Evolutionary conservation across 148 eudicot species (phyloP).

Genomic region (Amaranthus cruentus): DNA sequence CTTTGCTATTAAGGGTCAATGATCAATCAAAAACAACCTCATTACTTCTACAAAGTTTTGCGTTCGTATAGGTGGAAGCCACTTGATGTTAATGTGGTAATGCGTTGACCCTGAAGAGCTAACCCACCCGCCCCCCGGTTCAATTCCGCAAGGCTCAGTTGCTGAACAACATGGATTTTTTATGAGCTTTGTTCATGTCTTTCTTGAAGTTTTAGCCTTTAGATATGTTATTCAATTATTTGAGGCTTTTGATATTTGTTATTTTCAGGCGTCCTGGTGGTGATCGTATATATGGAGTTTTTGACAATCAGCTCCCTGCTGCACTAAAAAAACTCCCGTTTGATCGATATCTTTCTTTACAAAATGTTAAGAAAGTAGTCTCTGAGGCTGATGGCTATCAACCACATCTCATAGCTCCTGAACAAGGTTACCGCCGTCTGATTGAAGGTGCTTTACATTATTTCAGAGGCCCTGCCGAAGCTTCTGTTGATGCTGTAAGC

Average conservation of each 20-base stretch:
- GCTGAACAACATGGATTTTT: background rate
- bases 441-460: slow-evolving; percentile 66
- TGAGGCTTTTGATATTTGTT: slow-evolving; percentile 5
- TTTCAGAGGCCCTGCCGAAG: slow-evolving; percentile 79
- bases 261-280: slow-evolving; percentile 74
- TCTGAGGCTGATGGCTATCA: slow-evolving; percentile 84
- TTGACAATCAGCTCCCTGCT: slow-evolving; percentile 83
- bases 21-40: too few species aligned
- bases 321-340: slow-evolving; percentile 79
- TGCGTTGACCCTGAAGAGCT: too few species aligned
- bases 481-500: slow-evolving; percentile 81
- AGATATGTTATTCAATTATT: background rate
- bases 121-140: background rate
- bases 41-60: too few species aligned
- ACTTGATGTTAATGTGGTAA: too few species aligned
- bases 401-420: slow-evolving; percentile 83
- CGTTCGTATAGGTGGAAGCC: too few species aligned
- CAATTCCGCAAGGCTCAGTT: background rate
- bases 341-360: slow-evolving; percentile 69
- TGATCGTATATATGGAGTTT: slow-evolving; percentile 76
- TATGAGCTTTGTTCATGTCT: background rate
- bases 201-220: background rate
- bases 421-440: slow-evolving; percentile 78
- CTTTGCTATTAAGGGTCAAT: too few species aligned
- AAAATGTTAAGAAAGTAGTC: slow-evolving; percentile 57